Conservation (phyloP, 352 stramenopile species). For the Phytophthora rubi region DNA sequence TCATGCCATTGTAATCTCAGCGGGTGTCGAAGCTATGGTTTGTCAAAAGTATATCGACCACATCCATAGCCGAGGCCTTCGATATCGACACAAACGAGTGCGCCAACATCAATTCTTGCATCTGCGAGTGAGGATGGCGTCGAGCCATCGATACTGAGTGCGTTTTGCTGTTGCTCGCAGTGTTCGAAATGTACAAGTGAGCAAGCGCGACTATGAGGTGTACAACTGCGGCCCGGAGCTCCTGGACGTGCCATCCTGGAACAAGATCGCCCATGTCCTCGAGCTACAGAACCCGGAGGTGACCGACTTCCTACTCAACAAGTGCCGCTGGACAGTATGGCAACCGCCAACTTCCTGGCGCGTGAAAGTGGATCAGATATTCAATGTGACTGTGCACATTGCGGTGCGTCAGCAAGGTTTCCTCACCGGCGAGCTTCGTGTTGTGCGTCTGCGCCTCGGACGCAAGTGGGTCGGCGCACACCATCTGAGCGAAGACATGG, state of each 20-base stretch:
- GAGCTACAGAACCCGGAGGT: conserved; percentile 44
- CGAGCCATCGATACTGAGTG: background rate
- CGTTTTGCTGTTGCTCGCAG: conserved; percentile 26
- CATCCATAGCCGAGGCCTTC: conserved; percentile 59
- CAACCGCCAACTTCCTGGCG: conserved; percentile 65
- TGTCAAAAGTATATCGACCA: conserved; percentile 70
- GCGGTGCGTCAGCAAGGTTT: conserved; percentile 53
- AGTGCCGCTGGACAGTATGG: conserved; percentile 63
- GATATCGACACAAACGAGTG: conserved; percentile 58
- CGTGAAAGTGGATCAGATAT: conserved; percentile 72
- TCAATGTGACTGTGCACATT: conserved; percentile 61
- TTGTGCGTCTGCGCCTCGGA: conserved; percentile 61
- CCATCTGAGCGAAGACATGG: conserved; percentile 56
- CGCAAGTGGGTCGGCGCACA: conserved; percentile 74
- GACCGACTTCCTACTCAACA: conserved; percentile 43
- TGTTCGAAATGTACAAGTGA: conserved; percentile 56
- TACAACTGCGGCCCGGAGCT: conserved; percentile 61
- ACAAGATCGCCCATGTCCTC: conserved; percentile 38
- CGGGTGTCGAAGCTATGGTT: conserved; percentile 60
- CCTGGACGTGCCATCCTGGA: conserved; percentile 50
- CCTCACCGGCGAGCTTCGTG: conserved; percentile 55
- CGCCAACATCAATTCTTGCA: background rate
- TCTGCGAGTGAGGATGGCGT: no score
- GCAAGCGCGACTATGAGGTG: conserved; percentile 60
- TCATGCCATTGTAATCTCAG: no score